Percentiles rank a stretch among this genome's conserved stretches.
Conservation (phyloP, 2,329 filamentous ascomycete species). For the Cucurbitaria berberidis region DNA sequence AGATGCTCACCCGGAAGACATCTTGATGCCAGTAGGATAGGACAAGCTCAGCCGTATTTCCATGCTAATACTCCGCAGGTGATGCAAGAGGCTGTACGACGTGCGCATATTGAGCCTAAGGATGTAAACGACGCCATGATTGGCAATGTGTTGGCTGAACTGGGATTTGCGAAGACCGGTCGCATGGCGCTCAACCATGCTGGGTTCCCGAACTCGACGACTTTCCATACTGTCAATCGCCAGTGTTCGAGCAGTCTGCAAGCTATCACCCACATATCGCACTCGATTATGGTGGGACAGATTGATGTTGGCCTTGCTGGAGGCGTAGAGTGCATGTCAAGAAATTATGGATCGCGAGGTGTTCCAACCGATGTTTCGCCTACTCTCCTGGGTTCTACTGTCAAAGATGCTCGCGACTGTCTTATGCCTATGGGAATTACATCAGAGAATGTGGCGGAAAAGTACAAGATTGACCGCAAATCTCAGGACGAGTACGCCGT, state of each 20-base stretch:
- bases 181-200: conserved; percentile 87
- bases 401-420: conserved; percentile 82
- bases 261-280: conserved; percentile 90
- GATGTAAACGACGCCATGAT: conserved; percentile 41
- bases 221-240: conserved; percentile 82
- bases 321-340: conserved; percentile 87
- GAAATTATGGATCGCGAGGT: conserved; percentile 81
- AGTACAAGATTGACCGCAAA: conserved; percentile 82
- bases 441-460: conserved; percentile 88
- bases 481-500: conserved; percentile 84
- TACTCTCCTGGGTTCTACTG: conserved; percentile 72
- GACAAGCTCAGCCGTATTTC: conserved; percentile 69
- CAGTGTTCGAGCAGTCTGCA: conserved; percentile 98
- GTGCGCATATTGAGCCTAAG: conserved; percentile 31
- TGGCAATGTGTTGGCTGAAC: conserved; percentile 82
- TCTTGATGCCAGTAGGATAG: conserved; percentile 65
- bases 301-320: conserved; percentile 88
- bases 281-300: conserved; percentile 77
- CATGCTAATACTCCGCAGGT: conserved; percentile 56
- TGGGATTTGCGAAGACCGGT: conserved; percentile 84
- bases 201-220: conserved; percentile 87
- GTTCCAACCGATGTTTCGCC: conserved; percentile 74
- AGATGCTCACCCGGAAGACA: conserved; percentile 86
- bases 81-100: conserved; percentile 67
- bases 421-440: conserved; percentile 99